Evolutionary conservation across 352 stramenopile genomes (phyloP).

Genomic region (Phytophthora vignae): DNA sequence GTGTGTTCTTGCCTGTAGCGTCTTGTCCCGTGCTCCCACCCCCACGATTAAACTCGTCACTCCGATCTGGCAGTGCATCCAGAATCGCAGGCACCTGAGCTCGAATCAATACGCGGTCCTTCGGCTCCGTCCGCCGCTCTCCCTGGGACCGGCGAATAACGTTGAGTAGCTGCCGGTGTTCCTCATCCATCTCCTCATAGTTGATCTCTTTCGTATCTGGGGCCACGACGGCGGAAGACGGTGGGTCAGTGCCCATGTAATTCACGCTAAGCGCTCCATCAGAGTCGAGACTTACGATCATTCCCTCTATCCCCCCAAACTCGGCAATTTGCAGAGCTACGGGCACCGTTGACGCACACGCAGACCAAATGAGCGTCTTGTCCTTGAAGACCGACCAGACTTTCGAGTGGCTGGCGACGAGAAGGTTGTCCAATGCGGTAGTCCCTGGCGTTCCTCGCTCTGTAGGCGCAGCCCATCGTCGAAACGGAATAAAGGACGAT

Average conservation of each 20-base stretch:
- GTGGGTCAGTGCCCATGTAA: conserved; percentile 92
- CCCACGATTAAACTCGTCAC: conserved; percentile 49
- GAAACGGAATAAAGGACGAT: conserved; percentile 68
- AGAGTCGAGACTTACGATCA: conserved; percentile 85
- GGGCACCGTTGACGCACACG: conserved; percentile 58
- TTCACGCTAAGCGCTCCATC: conserved; percentile 80
- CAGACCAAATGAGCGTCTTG: conserved; percentile 84
- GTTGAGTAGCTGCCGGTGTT: conserved; percentile 88
- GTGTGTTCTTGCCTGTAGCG: conserved; percentile 32
- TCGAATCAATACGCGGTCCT: conserved; percentile 79
- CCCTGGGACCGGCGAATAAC: conserved; percentile 85
- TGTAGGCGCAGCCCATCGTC: conserved; percentile 26
- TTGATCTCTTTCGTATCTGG: conserved; percentile 87
- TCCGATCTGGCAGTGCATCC: conserved; percentile 56
- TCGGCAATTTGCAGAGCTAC: conserved; percentile 71
- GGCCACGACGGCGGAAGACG: conserved; percentile 73
- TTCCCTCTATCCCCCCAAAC: conserved; percentile 79
- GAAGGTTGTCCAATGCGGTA: conserved; percentile 67
- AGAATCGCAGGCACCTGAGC: conserved; percentile 76
- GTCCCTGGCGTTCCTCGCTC: conserved; percentile 20
- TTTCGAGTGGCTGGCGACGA: conserved; percentile 79
- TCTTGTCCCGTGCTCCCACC: conserved; percentile 18
- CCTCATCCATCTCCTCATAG: conserved; percentile 93
- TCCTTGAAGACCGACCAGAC: conserved; percentile 85
- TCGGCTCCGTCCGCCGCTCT: conserved; percentile 69